phyloP scores from a whole-genome alignment of 352 stramenopile genomes.

The Aphanomyces astaci region DNA sequence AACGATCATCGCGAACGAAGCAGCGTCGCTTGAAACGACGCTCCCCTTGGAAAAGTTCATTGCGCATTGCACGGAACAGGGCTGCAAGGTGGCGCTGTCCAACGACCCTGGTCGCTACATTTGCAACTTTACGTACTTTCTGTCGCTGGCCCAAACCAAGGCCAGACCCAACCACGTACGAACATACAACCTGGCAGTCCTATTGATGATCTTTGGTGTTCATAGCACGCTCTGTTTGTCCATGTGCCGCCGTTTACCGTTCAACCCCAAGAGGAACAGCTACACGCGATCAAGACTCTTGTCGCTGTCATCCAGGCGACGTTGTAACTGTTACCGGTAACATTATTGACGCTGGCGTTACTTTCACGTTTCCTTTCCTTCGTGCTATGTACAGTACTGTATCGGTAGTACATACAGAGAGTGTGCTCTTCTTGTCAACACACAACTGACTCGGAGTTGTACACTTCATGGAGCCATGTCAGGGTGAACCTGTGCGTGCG shows the following conservation, averaged over 20 bases:
- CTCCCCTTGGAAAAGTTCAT: constrained; percentile 57
- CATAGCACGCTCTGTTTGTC: constrained; percentile 58
- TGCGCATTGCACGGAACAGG: constrained; percentile 28
- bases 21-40: constrained; percentile 37
- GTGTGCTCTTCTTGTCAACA: no score
- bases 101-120: constrained; percentile 75
- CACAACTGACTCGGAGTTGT: no score
- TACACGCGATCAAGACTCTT: constrained; percentile 50
- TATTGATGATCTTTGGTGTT: no score
- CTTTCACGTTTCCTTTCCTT: background rate
- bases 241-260: constrained; percentile 61
- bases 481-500: no score
- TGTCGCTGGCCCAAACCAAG: constrained; percentile 62
- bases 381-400: no score
- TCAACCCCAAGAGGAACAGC: constrained; percentile 50
- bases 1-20: constrained; percentile 42
- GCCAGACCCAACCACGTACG: constrained; percentile 28
- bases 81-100: constrained; percentile 41
- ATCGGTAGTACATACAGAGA: no score
- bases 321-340: background rate
- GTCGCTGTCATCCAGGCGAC: constrained; percentile 38
- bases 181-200: no score
- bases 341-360: background rate
- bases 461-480: no score
- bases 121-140: constrained; percentile 82